Base-by-base conservation (phyloP, 2,329 filamentous ascomycete species). In the Periconia digitata region DNA sequence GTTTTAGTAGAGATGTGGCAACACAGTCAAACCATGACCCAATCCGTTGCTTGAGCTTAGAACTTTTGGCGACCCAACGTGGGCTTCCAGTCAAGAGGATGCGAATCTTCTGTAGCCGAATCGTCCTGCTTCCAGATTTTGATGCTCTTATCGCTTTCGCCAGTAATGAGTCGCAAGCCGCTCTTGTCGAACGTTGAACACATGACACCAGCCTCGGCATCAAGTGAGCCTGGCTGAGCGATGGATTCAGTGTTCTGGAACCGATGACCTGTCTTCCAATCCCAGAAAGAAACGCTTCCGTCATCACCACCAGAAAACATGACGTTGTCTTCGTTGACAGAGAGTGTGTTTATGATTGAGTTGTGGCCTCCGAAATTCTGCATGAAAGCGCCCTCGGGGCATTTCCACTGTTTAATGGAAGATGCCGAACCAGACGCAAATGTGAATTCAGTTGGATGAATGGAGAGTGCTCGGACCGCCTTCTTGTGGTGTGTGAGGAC, bases 321-420 rank as follows among this genome's bases (percentile, higher is more conserved):
- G 15, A 97, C 90, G 62, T 96, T 94, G 69, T 96, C 90, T 63
- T 95, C 89, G 70, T 99, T 99, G 24, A 94, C 91, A 37, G 90
- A 83, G 39, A 99, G 76, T 0, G 91, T 91, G 74, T 99, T 99
- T 76, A 99, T 92, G 69, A 99, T 95, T 51, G 90, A 84, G 64
- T 96, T 96, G 66, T 97, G 92, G 4, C 92, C 92, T 37, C 96
- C 90, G 64, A 97, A 97, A 69, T 97, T 97, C 72, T 96, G 92
- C 94, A 99, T 99, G 69, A 99, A 97, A 15, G 90, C 90, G 32
- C 92, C 95, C 69, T 96, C 91, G 1, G 95, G 95, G 59, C 92
- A 97, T 72, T 97, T 96, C 92, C 94, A 99, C 75, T 99, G 94
- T 78, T 99, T 99, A 75, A 99, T 96, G 68, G 89, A 92, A 20